Conservation (phyloP, 148 eudicot genomes). For the Camellia sinensis region DNA sequence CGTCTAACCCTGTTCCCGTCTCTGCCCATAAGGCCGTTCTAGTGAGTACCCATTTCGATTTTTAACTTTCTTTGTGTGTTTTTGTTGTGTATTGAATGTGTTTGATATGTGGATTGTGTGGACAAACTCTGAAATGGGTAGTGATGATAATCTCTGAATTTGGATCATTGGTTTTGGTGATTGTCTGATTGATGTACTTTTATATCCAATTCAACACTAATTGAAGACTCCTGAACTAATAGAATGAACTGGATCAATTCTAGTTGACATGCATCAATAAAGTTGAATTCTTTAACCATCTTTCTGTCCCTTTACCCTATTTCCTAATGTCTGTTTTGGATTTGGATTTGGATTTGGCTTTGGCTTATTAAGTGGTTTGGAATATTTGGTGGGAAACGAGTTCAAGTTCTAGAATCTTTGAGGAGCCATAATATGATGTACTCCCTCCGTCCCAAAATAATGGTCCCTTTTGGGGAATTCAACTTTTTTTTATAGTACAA, state of each 20-base stretch:
- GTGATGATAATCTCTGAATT: background rate
- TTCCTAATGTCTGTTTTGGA: background rate
- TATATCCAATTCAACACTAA: background rate
- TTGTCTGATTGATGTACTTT: background rate
- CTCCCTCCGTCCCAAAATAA: too few relatives aligned
- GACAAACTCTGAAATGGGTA: too few relatives aligned
- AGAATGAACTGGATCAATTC: background rate
- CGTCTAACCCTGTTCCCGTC: conserved; percentile 36
- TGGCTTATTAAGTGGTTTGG: background rate
- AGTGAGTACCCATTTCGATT: conserved; percentile 34
- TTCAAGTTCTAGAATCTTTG: background rate
- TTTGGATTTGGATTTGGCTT: background rate
- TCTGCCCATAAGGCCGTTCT: conserved; percentile 74
- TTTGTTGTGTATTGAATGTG: background rate
- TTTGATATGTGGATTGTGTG: too few relatives aligned
- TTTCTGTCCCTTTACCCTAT: background rate
- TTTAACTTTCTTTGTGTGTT: background rate
- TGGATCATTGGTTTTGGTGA: background rate
- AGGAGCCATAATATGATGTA: background rate
- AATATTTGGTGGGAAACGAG: background rate
- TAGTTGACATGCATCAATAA: background rate
- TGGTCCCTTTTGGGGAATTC: too few relatives aligned
- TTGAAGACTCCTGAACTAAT: background rate
- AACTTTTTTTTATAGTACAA: too few relatives aligned
- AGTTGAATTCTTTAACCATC: background rate